A percentile compares a stretch with the other conserved stretches of the same genome.
Evolutionary conservation across 495 filamentous ascomycete species (phyloP).

Genomic region (Lasiosphaeria hispida): DNA sequence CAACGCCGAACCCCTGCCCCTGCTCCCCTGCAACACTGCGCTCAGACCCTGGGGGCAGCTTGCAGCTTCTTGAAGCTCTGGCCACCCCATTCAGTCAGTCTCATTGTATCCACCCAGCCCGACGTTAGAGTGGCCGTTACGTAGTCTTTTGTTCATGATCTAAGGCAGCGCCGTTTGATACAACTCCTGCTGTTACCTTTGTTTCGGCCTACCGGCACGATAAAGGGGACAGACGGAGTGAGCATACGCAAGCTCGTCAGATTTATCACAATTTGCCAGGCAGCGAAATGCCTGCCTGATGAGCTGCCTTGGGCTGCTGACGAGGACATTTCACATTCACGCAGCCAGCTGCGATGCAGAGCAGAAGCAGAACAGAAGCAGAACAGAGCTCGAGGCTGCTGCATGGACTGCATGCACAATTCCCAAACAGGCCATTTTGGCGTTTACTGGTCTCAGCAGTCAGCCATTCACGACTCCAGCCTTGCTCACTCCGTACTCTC

Average conservation of each 20-base stretch:
- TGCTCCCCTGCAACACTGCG: background rate
- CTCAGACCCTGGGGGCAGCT: background rate
- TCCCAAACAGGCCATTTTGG: background rate
- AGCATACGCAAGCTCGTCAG: background rate
- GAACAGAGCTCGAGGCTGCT: background rate
- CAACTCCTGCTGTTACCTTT: no score
- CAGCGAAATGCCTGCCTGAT: background rate
- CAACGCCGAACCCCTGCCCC: constrained; percentile 8
- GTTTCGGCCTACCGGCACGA: no score
- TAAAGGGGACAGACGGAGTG: no score
- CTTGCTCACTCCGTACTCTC: background rate
- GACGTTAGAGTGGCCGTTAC: no score
- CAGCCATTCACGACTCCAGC: background rate
- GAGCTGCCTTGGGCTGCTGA: background rate
- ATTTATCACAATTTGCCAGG: background rate
- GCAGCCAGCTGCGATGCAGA: no score
- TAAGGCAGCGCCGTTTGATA: no score
- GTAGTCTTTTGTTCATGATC: no score
- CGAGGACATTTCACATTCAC: no score
- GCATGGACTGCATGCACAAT: background rate
- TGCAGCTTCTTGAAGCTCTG: background rate
- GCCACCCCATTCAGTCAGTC: background rate
- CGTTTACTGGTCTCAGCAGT: background rate
- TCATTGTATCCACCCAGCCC: background rate
- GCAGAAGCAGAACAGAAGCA: no score